Evolutionary conservation across 2,329 filamentous ascomycete species (phyloP), one percentile per base, ranked within the genome.

Genomic region (Pleurostoma richardsiae): DNA sequence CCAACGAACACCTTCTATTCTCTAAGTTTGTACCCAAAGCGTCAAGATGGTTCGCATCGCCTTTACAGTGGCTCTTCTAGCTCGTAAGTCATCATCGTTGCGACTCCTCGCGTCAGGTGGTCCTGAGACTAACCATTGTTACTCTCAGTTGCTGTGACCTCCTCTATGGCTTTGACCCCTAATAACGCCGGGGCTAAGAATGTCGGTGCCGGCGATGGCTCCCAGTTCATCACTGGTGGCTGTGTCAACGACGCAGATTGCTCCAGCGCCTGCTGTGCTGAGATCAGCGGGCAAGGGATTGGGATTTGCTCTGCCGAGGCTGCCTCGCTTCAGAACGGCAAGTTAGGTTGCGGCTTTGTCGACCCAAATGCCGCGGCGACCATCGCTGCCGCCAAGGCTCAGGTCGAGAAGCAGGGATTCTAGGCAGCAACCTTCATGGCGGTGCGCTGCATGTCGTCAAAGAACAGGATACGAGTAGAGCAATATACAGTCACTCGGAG

Each of bases 1-100:
- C 19, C 19, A 19, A 19, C 19, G 19, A 19, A 19, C 19, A 19
- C 19, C 33, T 36, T 36, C 8, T n/a, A 36, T 36, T 36, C 33
- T 36, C 33, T 36, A 36, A 36, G n/a, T 45, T 63, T 67, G 54
- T 69, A 72, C 42, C 71, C 71, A 73, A 73, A 30, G 19, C 42
- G 6, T 40, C 58, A 62, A 57, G 40, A 64, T 64, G 61, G 59
- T 64, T 49, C 59, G 59, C 57, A 54, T 59, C 44, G 41, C 51
- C 41, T 10, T 61, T 46, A 53, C 54, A 30, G 45, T 55, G 42
- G 49, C 56, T 44, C 51, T 63, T 41, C 19, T 19, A 19, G 19
- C 19, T 19, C 19, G 19, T 19, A 19, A 19, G 19, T 19, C 19
- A 19, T 19, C 19, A 19, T 19, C 19, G 3, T 4, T 29, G 27